Percentiles rank a stretch among this genome's conserved stretches.
Conservation (phyloP, 1,284 basidiomycete species). For the Schizophyllum commune region DNA sequence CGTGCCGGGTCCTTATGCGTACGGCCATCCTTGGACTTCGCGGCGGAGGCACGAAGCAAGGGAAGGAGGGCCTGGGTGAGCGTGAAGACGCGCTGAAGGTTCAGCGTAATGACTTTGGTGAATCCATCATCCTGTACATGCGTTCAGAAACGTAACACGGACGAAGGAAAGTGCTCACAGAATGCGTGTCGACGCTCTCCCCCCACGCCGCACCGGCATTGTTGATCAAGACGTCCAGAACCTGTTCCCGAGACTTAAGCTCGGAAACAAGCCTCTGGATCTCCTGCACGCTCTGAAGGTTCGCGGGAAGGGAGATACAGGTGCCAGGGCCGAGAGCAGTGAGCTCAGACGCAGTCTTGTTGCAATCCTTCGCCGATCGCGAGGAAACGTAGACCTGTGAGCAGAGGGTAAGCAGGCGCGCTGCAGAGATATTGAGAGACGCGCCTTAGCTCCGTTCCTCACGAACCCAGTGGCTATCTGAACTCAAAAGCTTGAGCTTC, state of each 20-base stretch:
- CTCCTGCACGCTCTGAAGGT: conserved; percentile 53
- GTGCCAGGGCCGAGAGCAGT: conserved; percentile 45
- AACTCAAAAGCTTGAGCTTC: not conserved
- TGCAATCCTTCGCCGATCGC: conserved; percentile 49
- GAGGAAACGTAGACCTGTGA: conserved; percentile 63
- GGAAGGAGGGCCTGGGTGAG: conserved; percentile 62
- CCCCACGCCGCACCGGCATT: conserved; percentile 67
- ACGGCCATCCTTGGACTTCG: conserved; percentile 29
- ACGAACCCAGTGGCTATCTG: conserved; percentile 66
- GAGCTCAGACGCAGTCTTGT: conserved; percentile 48
- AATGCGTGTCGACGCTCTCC: conserved; percentile 46
- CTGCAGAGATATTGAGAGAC: conserved; percentile 1
- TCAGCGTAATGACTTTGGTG: conserved; percentile 57
- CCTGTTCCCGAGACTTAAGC: conserved; percentile 42
- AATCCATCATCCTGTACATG: conserved; percentile 40
- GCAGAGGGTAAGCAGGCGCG: conserved; percentile 9
- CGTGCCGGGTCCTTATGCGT: conserved; percentile 30
- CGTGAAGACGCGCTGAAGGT: conserved; percentile 65
- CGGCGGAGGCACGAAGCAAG: conserved; percentile 45
- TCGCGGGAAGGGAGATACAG: conserved; percentile 53
- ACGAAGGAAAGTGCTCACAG: conserved; percentile 25
- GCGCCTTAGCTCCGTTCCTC: conserved; percentile 55
- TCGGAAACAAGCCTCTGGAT: conserved; percentile 48
- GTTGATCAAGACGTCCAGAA: conserved; percentile 57
- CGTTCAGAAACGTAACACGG: not conserved